Conservation (phyloP, 371 early-diverging fungal genomes). For the Choanephora cucurbitarum region DNA sequence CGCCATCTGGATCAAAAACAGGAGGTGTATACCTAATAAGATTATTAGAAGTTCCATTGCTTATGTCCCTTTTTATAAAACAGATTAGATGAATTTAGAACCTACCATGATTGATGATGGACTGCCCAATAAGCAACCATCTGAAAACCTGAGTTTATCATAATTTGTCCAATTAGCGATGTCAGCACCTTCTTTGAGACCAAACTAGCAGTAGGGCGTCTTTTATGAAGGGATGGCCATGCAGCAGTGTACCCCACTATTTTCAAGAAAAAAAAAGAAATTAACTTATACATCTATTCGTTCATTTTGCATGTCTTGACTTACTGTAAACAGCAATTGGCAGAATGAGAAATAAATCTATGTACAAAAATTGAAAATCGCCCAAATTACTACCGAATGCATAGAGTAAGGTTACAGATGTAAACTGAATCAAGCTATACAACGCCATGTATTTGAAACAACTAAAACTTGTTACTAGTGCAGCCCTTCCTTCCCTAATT, state of each 20-base stretch:
- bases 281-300: no score
- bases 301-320: no score
- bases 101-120: conserved; percentile 76
- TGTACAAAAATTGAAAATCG: conserved; percentile 93
- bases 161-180: conserved; percentile 87
- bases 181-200: conserved; percentile 89
- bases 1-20: conserved; percentile 65
- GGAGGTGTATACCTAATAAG: conserved; percentile 54
- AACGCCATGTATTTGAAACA: conserved; percentile 98
- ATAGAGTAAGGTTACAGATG: conserved; percentile 88
- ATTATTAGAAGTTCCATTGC: neutral
- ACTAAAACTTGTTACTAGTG: conserved; percentile 95
- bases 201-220: conserved; percentile 92
- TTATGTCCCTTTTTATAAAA: neutral
- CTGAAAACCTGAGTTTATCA: conserved; percentile 81
- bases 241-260: conserved; percentile 90
- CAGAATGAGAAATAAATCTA: conserved; percentile 87
- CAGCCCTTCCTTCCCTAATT: conserved; percentile 97
- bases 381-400: conserved; percentile 84
- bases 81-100: no score
- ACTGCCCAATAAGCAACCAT: conserved; percentile 68
- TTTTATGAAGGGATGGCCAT: conserved; percentile 67
- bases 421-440: conserved; percentile 91
- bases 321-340: conserved; percentile 87
- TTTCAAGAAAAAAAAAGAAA: no score